Base-by-base conservation (phyloP, 2,329 filamentous ascomycete genomes). In the Seiridium cupressi region DNA sequence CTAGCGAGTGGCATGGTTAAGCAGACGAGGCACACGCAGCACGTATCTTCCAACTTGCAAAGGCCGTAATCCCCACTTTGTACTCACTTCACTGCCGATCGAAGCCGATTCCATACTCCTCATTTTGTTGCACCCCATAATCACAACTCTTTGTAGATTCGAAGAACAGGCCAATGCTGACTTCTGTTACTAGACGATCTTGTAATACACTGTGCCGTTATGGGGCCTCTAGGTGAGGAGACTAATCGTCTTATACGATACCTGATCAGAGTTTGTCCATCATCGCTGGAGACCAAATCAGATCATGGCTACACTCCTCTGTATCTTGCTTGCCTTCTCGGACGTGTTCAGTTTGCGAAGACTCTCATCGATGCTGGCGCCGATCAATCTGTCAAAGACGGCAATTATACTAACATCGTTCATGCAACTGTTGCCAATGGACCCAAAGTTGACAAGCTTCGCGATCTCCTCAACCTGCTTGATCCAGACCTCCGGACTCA, bases 331-430 rank as follows among this genome's bases (percentile, higher is more conserved):
- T 89, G 87, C 62, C 74, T 79, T 2, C 74, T 84, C 3, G 81
- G 83, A 9, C 81, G 83, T 26, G 66, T 80, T 13, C 76, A 85
- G 1, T 81, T 83, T 26, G 82, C 83, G 13, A 84, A 85, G 66
- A 77, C 85, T 0, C 80, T 96, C 42, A 80, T 94, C 55, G 77
- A 81, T 1, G 84, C 83, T 34, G 90, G 89, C 3, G 90, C 90
- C 2, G 86, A 95, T 68, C 88, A 91, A 68, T 84, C 85, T 1
- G 76, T 76, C 40, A 87, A 87, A 32, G 88, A 91, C 68, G 75
- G 74, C 8, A 70, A 75, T 3, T 85, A 86, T 9, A 81, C 84
- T 64, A 96, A 94, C 66, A 76, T 94, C 13, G 63, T 94, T 1
- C 92, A 96, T 68, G 76, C 81, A 2, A 78, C 87, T 5, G 67